Base-by-base conservation (phyloP, 345 rosid species). In the Melastoma malabathricum region DNA sequence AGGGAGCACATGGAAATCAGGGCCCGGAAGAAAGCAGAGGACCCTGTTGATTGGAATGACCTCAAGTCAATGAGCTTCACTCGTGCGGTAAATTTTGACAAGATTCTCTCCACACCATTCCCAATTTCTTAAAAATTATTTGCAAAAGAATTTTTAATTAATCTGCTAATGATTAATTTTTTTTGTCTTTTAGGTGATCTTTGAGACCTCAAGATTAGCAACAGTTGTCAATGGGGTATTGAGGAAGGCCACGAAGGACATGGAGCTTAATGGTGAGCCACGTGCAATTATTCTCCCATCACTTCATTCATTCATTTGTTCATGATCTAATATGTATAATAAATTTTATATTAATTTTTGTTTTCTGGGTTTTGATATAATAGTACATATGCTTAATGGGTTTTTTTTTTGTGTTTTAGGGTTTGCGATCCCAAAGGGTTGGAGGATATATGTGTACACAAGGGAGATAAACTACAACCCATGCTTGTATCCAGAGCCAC, bases 371-470 rank as follows among this genome's bases (percentile, higher is more conserved):
- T 22, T 22, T 22, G 25, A 22, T 22, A 22, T 22, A 22, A 1
- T 22, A 22, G 25, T 22, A 22, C 25, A 22, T 22, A 22, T 22
- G n/a, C 1, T 55, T 43, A 7, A 25, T 16, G 44, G 19, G 9
- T 44, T 58, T 48, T 50, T 34, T 34, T 9, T 0, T 34, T 34
- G 6, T 9, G 12, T 9, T 34, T 15, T 79, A 89, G 97, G 96
- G 43, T 86, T 63, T 65, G 52, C 68, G 18, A 75, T 90, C 64
- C 98, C 98, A 17, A 72, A 80, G 68, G 98, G 92, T 20, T 90
- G 98, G 98, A 86, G 86, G 69, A 86, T 90, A 56, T 90, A 86
- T 51, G 84, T 90, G 5, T 90, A 84, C 65, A 77, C 87, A 29
- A 84, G 98, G 54, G 96, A 90, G 64, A 73, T 72, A 5, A 90